Percentiles rank a stretch among this genome's conserved stretches.
These are phyloP conservation scores for Starmerella khaoyaiensis DNA, from an alignment of 805 yeast genomes.

Conservation along the genomic window DNA sequence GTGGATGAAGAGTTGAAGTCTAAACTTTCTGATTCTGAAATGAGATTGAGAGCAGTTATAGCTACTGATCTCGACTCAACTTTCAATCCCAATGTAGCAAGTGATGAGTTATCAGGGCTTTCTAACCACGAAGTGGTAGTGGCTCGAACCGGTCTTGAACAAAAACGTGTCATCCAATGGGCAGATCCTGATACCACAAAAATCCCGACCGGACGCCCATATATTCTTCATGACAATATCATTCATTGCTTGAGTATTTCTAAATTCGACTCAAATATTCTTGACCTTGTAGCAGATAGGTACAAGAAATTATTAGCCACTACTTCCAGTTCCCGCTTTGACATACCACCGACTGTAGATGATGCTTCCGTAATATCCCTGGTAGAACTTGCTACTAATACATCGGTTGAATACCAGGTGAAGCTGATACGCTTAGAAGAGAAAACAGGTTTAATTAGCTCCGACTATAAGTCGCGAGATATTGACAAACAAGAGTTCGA, in stretches of 20 bases:
- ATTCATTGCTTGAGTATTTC: constrained; percentile 29
- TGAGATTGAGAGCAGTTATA: constrained; percentile 36
- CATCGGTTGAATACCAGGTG: not conserved
- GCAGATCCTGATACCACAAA: constrained; percentile 25
- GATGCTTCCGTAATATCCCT: constrained; percentile 53
- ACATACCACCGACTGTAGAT: constrained; percentile 41
- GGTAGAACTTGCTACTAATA: constrained; percentile 33
- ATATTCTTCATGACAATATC: constrained; percentile 44
- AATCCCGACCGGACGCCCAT: constrained; percentile 36
- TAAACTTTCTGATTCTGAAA: constrained; percentile 19
- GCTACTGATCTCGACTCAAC: constrained; percentile 41
- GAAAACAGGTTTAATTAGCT: constrained; percentile 9
- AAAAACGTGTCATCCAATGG: constrained; percentile 32
- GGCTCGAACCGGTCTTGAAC: constrained; percentile 40
- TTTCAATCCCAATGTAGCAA: constrained; percentile 34
- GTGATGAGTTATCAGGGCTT: constrained; percentile 33
- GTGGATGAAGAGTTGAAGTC: constrained; percentile 5
- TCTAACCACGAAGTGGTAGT: constrained; percentile 37
- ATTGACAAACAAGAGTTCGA: constrained; percentile 35
- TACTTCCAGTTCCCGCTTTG: not conserved
- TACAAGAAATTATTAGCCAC: constrained; percentile 29
- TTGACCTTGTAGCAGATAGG: constrained; percentile 37
- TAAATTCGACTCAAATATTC: constrained; percentile 32
- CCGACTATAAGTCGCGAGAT: constrained; percentile 53
- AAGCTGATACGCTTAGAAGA: constrained; percentile 11